Evolutionary conservation across 192 early-diverging fungal genomes (phyloP), one percentile per base, ranked within the genome.

Genomic region (Kappamyces sp.): DNA sequence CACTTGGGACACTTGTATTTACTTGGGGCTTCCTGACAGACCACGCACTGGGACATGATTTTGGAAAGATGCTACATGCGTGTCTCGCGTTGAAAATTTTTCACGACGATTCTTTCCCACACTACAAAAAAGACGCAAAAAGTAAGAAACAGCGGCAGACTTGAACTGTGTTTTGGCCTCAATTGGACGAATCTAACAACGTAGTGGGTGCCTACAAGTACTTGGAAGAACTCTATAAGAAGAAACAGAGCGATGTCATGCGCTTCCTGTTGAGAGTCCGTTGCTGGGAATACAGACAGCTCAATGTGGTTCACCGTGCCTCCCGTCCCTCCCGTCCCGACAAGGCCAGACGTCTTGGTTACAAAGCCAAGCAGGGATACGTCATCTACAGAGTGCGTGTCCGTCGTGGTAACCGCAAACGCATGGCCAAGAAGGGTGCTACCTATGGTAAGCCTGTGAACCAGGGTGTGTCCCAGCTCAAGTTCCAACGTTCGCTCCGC

Each of bases 291-390:
- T 94, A 85, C 90, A 88, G 93, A 64, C 96, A 99, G 83, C 86
- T 99, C 79, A 93, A 96, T 78, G 88, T 91, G 62, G 91, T 99
- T 77, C 93, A 97, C 85, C 92, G 95, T 70, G 96, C 93, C 49
- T 94, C 93, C 60, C 92, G 94, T 71, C 91, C 96, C 52, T 93
- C 94, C 66, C 93, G 94, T 72, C 94, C 94, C 60, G 92, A 97
- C 77, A 97, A 97, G 87, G 96, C 96, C 47, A 92, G 96, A 78
- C 92, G 96, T 76, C 82, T 99, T 48, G 96, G 96, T 62, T 99
- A 99, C 91, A 98, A 98, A 85, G 96, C 96, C 82, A 99, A 99
- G 87, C 96, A 97, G 82, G 96, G 96, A 71, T 99, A 87, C 75
- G 92, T 99, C 63, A 86, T 99, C 82, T 99, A 99, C 89, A 89